Percentiles rank a stretch among this genome's conserved stretches.
These are phyloP conservation scores for Lathyrus sativus DNA, from an alignment of 306 rosid species.

Conservation along the genomic window DNA sequence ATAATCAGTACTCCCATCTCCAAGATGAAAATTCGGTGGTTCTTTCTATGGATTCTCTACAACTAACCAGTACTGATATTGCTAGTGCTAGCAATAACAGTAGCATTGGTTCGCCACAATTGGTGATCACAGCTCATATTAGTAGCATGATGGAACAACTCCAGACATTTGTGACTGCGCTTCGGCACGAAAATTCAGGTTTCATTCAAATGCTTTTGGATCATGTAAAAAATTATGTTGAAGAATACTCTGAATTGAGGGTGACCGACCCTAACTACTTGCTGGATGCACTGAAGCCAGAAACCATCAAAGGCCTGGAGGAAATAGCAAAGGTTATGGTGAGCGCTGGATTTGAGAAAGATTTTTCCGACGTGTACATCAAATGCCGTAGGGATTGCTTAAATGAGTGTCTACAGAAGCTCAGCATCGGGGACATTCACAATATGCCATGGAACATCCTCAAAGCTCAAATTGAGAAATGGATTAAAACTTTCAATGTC, in stretches of 20 bases:
- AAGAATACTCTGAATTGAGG: neutral
- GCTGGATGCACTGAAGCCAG: conserved; percentile 63
- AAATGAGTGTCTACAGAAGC: conserved; percentile 80
- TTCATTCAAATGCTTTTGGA: neutral
- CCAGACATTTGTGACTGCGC: neutral
- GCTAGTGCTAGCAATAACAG: neutral
- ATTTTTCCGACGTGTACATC: conserved; percentile 54
- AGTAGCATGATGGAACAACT: neutral
- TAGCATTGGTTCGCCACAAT: neutral
- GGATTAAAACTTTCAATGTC: conserved; percentile 74
- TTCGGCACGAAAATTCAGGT: neutral
- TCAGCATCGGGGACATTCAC: conserved; percentile 82
- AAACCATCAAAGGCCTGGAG: conserved; percentile 55
- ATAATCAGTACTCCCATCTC: too few relatives aligned
- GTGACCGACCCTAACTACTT: conserved; percentile 38
- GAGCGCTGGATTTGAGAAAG: conserved; percentile 62
- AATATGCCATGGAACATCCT: conserved; percentile 83
- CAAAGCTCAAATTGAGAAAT: conserved; percentile 77
- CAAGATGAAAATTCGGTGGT: too few relatives aligned
- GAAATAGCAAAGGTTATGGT: conserved; percentile 71
- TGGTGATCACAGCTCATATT: neutral
- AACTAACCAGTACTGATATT: too few relatives aligned
- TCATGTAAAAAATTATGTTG: too few relatives aligned
- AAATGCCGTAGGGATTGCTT: conserved; percentile 79
- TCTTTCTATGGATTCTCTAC: too few relatives aligned